Percentiles rank a stretch among this genome's conserved stretches.
Evolutionary conservation across 2,329 filamentous ascomycete species (phyloP).

Genomic region (Fusarium incarnatum): DNA sequence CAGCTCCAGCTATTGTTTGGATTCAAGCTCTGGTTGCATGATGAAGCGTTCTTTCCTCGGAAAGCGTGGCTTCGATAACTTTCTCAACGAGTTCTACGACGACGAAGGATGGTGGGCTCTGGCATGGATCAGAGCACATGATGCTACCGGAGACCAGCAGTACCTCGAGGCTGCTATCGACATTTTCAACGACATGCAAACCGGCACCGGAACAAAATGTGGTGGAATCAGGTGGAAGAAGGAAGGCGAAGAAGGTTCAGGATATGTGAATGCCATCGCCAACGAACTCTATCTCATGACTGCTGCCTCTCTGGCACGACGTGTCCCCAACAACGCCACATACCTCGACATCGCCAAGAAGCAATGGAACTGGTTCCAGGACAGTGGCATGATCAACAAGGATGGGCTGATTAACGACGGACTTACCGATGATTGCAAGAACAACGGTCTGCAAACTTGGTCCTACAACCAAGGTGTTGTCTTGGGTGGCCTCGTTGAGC

Average conservation of each 20-base stretch:
- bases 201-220: slow-evolving; percentile 60
- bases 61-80: slow-evolving; percentile 53
- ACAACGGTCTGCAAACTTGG: slow-evolving; percentile 63
- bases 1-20: slow-evolving; percentile 53
- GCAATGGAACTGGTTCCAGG: slow-evolving; percentile 66
- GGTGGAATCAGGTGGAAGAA: slow-evolving; percentile 70
- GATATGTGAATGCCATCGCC: slow-evolving; percentile 65
- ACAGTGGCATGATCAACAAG: slow-evolving; percentile 63
- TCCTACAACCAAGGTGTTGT: slow-evolving; percentile 71
- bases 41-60: slow-evolving; percentile 51
- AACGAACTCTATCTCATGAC: slow-evolving; percentile 69
- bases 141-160: slow-evolving; percentile 62
- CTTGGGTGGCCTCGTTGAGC: slow-evolving; percentile 65
- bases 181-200: slow-evolving; percentile 68
- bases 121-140: slow-evolving; percentile 67
- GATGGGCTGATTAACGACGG: slow-evolving; percentile 66
- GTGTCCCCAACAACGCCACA: slow-evolving; percentile 54
- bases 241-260: slow-evolving; percentile 48
- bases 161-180: slow-evolving; percentile 65
- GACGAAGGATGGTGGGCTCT: slow-evolving; percentile 75
- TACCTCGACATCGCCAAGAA: slow-evolving; percentile 63
- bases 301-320: slow-evolving; percentile 64
- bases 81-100: slow-evolving; percentile 67
- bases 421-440: slow-evolving; percentile 60
- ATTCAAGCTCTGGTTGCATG: slow-evolving; percentile 46